Percentiles rank a stretch among this genome's conserved stretches.
Evolutionary conservation across 805 yeast species (phyloP).

Genomic region (Hanseniaspora hatyaiensis): DNA sequence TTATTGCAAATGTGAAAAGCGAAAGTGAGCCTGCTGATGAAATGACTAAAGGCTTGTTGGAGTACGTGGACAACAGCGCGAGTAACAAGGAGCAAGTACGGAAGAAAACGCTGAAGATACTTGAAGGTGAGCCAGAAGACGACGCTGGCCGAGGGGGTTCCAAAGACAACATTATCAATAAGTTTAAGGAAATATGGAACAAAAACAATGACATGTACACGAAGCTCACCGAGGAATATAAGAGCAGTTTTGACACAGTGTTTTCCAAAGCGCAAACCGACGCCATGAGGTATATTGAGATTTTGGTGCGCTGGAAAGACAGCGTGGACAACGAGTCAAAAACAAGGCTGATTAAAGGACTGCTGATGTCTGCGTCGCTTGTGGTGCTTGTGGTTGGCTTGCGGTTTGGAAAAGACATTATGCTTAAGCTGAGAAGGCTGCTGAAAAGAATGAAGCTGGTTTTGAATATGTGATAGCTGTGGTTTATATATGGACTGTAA

Average conservation of each 20-base stretch:
- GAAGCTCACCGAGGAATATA: not conserved
- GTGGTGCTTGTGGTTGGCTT: not conserved
- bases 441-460: not conserved
- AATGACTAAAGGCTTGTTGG: not conserved
- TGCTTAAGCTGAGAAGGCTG: not conserved
- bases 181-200: slow-evolving; percentile 6
- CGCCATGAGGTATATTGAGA: not conserved
- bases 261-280: not conserved
- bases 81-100: not conserved
- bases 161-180: slow-evolving; percentile 3
- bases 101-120: not conserved
- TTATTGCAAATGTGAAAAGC: not conserved
- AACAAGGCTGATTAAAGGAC: not conserved
- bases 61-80: not conserved
- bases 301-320: not conserved
- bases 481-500: too few relatives aligned
- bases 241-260: not conserved
- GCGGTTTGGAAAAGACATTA: not conserved
- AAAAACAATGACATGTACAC: slow-evolving; percentile 1
- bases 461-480: too few relatives aligned
- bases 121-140: slow-evolving; percentile 12
- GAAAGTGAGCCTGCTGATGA: not conserved
- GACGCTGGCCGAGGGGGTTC: not conserved
- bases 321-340: not conserved
- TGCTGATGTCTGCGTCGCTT: not conserved